These are phyloP conservation scores for Isoetes taiwanensis DNA, from an alignment of 75 land plant species.

Conservation along the genomic window DNA sequence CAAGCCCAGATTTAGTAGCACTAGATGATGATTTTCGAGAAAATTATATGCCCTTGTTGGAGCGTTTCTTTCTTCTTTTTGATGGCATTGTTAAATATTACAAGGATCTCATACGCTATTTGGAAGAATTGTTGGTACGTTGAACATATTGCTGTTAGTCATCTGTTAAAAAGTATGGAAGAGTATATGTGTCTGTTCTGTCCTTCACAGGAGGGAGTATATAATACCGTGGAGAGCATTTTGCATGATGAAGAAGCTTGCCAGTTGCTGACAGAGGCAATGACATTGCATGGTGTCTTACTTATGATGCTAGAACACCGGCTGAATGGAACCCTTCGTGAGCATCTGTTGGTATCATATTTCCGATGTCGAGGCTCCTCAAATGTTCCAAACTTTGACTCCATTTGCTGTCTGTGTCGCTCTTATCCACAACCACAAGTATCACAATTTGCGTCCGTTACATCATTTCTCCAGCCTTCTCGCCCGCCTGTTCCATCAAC, in stretches of 20 bases:
- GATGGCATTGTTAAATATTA: slow-evolving; percentile 31
- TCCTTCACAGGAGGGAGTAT: slow-evolving; percentile 32
- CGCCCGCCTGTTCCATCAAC: slow-evolving; percentile 16
- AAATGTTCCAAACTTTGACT: slow-evolving; percentile 27
- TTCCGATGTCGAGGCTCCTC: slow-evolving; percentile 19
- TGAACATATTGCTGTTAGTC: background rate
- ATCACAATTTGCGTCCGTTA: slow-evolving; percentile 12
- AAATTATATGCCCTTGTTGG: slow-evolving; percentile 17
- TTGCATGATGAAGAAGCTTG: slow-evolving; percentile 29
- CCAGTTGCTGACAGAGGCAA: slow-evolving; percentile 29
- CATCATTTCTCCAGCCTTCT: slow-evolving; percentile 14
- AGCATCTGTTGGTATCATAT: slow-evolving; percentile 30
- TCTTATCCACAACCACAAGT: slow-evolving; percentile 1
- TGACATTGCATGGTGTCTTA: slow-evolving; percentile 25
- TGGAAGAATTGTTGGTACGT: slow-evolving; percentile 32
- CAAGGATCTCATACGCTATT: slow-evolving; percentile 23
- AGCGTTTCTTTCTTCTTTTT: slow-evolving; percentile 29
- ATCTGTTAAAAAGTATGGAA: background rate
- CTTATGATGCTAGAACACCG: slow-evolving; percentile 34
- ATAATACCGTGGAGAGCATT: slow-evolving; percentile 30
- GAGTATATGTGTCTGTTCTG: background rate
- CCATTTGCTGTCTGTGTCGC: slow-evolving; percentile 23
- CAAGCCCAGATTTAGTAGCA: slow-evolving; percentile 15
- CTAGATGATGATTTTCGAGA: slow-evolving; percentile 39
- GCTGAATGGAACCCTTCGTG: slow-evolving; percentile 24